Base-by-base conservation (phyloP, 2,329 filamentous ascomycete species). In the Ilyonectria sp. region DNA sequence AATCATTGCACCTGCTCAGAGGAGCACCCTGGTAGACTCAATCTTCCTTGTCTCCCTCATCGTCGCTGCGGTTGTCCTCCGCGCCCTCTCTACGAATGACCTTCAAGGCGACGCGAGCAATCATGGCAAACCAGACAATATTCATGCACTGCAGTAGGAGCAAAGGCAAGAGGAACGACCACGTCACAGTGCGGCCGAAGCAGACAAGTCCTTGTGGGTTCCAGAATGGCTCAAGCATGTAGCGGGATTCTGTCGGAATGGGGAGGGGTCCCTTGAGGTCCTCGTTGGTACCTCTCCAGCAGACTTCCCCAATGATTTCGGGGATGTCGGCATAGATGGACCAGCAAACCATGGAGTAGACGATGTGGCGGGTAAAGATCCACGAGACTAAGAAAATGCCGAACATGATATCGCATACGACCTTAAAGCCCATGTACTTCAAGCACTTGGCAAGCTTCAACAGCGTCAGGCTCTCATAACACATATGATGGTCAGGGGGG, bases 381-480 rank as follows among this genome's bases (percentile, higher is more conserved):
- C 95, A 98, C 57, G 90, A 89, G 9, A 93, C 77, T 82, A 98
- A 91, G 82, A 98, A 97, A 37, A 95, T 78, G 47, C 90, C 94
- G 77, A 98, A 98, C 47, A 90, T 88, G 66, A 91, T 82, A 78
- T 98, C 95, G 84, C 94, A 97, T 60, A 91, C 82, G 3, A 83
- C 90, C 69, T 90, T 90, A 81, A 88, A 94, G 68, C 92, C 91
- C 60, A 94, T 84, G 79, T 98, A 98, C 80, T 97, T 97, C 72
- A 98, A 88, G 75, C 95, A 93, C 82, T 98, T 98, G 72, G 95
- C 95, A 23, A 90, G 84, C 94, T 97, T 68, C 8, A n/a, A 40
- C 60, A 63, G 26, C 35, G 54, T 66, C 13, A 62, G 33, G n/a
- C 10, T 35, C 19, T 19, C 33, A 9, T 10, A 15, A 11, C n/a